These are phyloP conservation scores for Candida palmyrensis DNA, from an alignment of 805 yeast species.

Conservation along the genomic window DNA sequence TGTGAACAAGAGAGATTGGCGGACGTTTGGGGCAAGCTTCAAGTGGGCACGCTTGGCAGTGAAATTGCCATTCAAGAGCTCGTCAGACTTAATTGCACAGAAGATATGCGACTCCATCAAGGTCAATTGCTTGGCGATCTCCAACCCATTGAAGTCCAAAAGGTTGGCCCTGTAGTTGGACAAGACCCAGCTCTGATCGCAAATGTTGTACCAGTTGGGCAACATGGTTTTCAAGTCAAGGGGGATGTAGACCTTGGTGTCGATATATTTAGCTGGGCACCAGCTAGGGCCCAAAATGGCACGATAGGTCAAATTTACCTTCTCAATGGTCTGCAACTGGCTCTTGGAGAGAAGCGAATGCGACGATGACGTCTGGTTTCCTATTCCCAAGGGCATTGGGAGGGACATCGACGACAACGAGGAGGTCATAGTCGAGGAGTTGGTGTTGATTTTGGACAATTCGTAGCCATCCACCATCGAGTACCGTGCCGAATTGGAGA, in stretches of 20 bases:
- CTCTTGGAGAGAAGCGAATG: constrained; percentile 31
- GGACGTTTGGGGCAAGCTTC: constrained; percentile 59
- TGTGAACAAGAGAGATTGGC: constrained; percentile 59
- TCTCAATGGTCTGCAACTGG: constrained; percentile 43
- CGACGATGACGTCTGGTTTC: constrained; percentile 37
- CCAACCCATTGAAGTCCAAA: constrained; percentile 61
- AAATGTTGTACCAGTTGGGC: constrained; percentile 44
- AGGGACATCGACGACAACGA: constrained; percentile 36
- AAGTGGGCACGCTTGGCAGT: constrained; percentile 54
- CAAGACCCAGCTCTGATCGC: constrained; percentile 56
- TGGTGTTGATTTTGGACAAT: constrained; percentile 45
- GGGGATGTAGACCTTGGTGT: constrained; percentile 20
- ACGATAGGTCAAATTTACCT: constrained; percentile 48
- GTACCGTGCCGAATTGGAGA: constrained; percentile 23
- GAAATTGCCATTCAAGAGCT: constrained; percentile 60
- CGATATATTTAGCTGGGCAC: constrained; percentile 29
- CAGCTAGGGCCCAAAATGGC: constrained; percentile 46
- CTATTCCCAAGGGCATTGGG: constrained; percentile 40
- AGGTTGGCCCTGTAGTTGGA: constrained; percentile 48
- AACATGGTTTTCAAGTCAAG: constrained; percentile 32
- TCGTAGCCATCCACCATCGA: constrained; percentile 58
- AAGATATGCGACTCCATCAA: constrained; percentile 65
- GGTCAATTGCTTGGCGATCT: constrained; percentile 73
- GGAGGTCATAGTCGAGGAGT: constrained; percentile 35
- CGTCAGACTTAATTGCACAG: constrained; percentile 58